These are phyloP conservation scores for Astrothelium macrocarpum DNA, from an alignment of 495 filamentous ascomycete species.

Conservation along the genomic window DNA sequence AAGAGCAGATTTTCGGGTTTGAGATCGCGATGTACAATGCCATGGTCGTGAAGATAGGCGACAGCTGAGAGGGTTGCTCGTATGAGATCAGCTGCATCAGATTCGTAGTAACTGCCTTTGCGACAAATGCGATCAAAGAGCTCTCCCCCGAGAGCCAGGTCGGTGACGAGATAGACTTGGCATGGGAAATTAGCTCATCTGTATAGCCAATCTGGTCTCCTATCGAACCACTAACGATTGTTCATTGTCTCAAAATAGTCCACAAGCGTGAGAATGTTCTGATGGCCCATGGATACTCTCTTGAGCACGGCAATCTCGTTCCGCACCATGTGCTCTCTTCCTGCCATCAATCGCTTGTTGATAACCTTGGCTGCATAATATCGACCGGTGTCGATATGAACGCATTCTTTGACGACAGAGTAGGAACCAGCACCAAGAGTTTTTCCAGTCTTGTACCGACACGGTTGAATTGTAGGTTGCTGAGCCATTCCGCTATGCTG, in stretches of 20 bases:
- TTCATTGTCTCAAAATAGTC: constrained; percentile 99
- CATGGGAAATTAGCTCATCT: not conserved
- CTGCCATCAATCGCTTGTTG: constrained; percentile 96
- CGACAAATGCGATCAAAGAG: constrained; percentile 97
- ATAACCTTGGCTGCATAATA: constrained; percentile 99
- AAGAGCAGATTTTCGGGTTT: constrained; percentile 74
- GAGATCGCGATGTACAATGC: constrained; percentile 85
- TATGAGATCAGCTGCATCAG: constrained; percentile 89
- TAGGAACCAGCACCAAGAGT: constrained; percentile 93
- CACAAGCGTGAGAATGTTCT: constrained; percentile 93
- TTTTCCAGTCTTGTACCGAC: constrained; percentile 97
- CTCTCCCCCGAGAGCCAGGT: constrained; percentile 91
- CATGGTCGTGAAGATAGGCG: constrained; percentile 95
- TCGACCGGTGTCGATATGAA: constrained; percentile 93
- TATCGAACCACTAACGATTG: constrained; percentile 50
- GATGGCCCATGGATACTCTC: constrained; percentile 92
- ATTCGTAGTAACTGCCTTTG: constrained; percentile 96
- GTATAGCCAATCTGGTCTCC: not conserved
- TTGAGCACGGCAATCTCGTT: constrained; percentile 98
- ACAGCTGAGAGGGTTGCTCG: constrained; percentile 93
- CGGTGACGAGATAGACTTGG: constrained; percentile 88
- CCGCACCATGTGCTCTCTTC: constrained; percentile 96
- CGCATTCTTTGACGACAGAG: constrained; percentile 98
- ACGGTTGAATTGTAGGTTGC: constrained; percentile 47
- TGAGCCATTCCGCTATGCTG: not conserved